Evolutionary conservation across 176 grass and related monocot species (phyloP), one percentile per base, ranked within the genome.

Genomic region (Carex littledalei): DNA sequence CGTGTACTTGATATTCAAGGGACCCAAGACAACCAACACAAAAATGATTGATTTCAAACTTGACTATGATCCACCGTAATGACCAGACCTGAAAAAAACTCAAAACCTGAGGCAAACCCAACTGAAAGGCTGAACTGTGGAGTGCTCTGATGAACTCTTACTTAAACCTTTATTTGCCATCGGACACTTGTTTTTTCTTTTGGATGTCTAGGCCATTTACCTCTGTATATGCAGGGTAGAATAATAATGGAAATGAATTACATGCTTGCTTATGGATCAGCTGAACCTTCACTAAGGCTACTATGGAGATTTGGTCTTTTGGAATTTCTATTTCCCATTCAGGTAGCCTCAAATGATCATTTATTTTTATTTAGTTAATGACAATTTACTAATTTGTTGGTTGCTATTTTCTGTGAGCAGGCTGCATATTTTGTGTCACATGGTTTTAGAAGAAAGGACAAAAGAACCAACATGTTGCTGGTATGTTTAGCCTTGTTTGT

Each of bases 261-360:
- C 88, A 99, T 99, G 93, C 85, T 99, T 88, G 93, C 93, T 81
- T 99, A 95, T 88, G 93, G 96, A 89, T 95, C 96, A 84, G 93
- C 90, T 87, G 96, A 94, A 88, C 87, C 79, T 89, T 99, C 93
- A 65, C 86, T 99, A 86, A 99, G 96, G 73, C 90, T 99, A 86
- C 91, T 99, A 81, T 99, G 96, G 93, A 94, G 85, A 91, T 99
- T 95, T 84, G 96, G 93, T 81, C 83, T 99, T 79, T 84, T 99
- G 79, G 96, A 95, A 89, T 84, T 94, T 88, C 81, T 99, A 62
- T 78, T 95, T 79, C 96, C 96, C 72, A 94, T 99, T 85, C 96
- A 99, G 92, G 91, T 93, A 84, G 26, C 12, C 24, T 12, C 21
- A 13, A 80, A 82, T 13, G 62, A 69, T 77, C 5, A 52, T 21